Evolutionary conservation across 2,329 filamentous ascomycete species (phyloP).

Genomic region (Penicillium paneum): DNA sequence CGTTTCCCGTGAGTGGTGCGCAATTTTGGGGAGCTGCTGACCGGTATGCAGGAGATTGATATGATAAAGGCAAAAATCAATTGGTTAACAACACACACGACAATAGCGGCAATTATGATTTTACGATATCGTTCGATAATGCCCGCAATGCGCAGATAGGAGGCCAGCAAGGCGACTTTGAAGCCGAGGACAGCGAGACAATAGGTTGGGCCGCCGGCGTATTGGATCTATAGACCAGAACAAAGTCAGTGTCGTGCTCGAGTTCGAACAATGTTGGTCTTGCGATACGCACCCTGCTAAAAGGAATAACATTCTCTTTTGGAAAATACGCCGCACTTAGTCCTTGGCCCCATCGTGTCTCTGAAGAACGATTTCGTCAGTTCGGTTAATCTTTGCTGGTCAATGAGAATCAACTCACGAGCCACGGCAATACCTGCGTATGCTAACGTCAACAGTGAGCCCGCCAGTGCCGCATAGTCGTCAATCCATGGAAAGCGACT

Average conservation of each 20-base stretch:
- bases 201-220: constrained; percentile 28
- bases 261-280: not conserved
- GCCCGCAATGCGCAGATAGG: constrained; percentile 48
- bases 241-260: not conserved
- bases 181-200: constrained; percentile 42
- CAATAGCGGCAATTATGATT: constrained; percentile 35
- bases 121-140: constrained; percentile 37
- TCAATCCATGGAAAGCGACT: constrained; percentile 26
- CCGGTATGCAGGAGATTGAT: constrained; percentile 27
- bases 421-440: constrained; percentile 20
- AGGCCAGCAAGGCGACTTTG: constrained; percentile 48
- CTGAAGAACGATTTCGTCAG: constrained; percentile 10
- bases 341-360: constrained; percentile 30
- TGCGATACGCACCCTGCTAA: constrained; percentile 22
- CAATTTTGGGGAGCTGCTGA: constrained; percentile 1
- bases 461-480: constrained; percentile 26
- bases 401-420: constrained; percentile 16
- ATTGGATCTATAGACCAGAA: constrained; percentile 24
- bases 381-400: not conserved
- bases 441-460: constrained; percentile 17
- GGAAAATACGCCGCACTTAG: constrained; percentile 21
- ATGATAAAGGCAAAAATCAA: constrained; percentile 32
- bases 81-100: constrained; percentile 40
- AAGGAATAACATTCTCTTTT: constrained; percentile 23
- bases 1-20: not conserved